Percentiles rank a stretch among this genome's conserved stretches.
These are phyloP conservation scores for Zymoseptoria crescenta DNA, from an alignment of 2,329 filamentous ascomycete species.

Conservation along the genomic window DNA sequence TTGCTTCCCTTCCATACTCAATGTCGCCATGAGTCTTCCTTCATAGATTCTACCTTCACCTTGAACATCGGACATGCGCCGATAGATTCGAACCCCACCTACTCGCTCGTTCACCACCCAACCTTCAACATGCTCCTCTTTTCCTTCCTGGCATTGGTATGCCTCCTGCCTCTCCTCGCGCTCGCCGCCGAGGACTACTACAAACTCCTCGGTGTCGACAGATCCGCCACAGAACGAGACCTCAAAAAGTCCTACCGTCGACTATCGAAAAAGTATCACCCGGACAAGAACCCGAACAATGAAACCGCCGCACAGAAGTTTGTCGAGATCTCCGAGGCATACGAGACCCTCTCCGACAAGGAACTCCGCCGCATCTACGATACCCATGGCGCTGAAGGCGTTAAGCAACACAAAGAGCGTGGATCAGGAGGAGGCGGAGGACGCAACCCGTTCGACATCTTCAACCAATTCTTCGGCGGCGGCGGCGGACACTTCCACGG, in stretches of 20 bases:
- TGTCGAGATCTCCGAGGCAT: slow-evolving; percentile 87
- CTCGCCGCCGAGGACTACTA: slow-evolving; percentile 63
- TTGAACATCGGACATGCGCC: neutral
- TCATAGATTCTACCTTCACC: neutral
- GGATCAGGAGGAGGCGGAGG: slow-evolving; percentile 50
- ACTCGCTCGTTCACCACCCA: neutral
- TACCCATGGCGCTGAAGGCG: slow-evolving; percentile 82
- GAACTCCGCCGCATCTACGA: slow-evolving; percentile 87
- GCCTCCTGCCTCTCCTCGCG: slow-evolving; percentile 36
- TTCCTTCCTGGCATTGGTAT: slow-evolving; percentile 36
- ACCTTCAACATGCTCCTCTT: slow-evolving; percentile 34
- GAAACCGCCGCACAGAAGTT: slow-evolving; percentile 80
- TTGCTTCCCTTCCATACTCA: neutral
- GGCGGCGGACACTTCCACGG: slow-evolving; percentile 76
- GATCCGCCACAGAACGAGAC: slow-evolving; percentile 71
- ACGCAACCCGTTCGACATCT: slow-evolving; percentile 91
- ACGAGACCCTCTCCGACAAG: slow-evolving; percentile 77
- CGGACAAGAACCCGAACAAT: slow-evolving; percentile 92
- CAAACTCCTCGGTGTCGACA: slow-evolving; percentile 73
- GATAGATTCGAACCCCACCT: neutral
- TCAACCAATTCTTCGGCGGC: slow-evolving; percentile 93
- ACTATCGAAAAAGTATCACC: slow-evolving; percentile 91
- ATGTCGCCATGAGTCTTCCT: neutral
- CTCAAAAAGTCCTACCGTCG: slow-evolving; percentile 90
- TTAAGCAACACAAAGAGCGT: slow-evolving; percentile 73